Percentiles rank a stretch among this genome's conserved stretches.
phyloP scores from a whole-genome alignment of 208 protist species.

The Acanthamoeba divionensis region DNA sequence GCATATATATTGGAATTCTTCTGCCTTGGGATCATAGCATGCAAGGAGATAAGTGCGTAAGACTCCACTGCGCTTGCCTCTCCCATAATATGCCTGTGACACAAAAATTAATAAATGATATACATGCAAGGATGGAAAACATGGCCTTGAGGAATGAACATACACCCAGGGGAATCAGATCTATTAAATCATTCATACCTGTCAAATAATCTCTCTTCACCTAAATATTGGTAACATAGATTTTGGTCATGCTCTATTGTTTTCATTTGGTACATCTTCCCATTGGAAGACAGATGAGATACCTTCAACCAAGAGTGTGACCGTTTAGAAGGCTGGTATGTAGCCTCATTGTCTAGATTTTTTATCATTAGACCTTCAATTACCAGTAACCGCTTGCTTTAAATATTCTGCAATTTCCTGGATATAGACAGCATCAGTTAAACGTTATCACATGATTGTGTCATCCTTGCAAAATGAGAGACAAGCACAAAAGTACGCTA shows the following conservation, averaged over 20 bases:
- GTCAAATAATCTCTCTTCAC: slow-evolving; percentile 97
- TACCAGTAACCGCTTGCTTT: slow-evolving; percentile 79
- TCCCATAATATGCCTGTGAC: slow-evolving; percentile 78
- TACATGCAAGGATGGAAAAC: not conserved
- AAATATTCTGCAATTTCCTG: slow-evolving; percentile 92
- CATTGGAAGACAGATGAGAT: too few relatives aligned
- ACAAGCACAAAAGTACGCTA: slow-evolving; percentile 52
- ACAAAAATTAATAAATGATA: not conserved
- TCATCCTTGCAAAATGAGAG: too few relatives aligned
- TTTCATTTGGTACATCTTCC: too few relatives aligned
- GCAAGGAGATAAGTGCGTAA: slow-evolving; percentile 96
- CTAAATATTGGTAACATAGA: too few relatives aligned
- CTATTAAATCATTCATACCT: slow-evolving; percentile 95
- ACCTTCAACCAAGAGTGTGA: slow-evolving; percentile 96
- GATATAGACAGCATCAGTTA: too few relatives aligned
- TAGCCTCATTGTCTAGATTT: slow-evolving; percentile 89
- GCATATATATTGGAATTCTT: slow-evolving; percentile 96
- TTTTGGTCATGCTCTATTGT: too few relatives aligned
- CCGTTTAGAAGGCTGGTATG: slow-evolving; percentile 94
- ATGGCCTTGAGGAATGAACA: not conserved
- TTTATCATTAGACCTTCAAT: slow-evolving; percentile 98
- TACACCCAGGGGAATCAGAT: slow-evolving; percentile 96
- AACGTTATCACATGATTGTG: too few relatives aligned
- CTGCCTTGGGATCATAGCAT: slow-evolving; percentile 95
- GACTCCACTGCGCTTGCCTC: slow-evolving; percentile 96